phyloP scores from a whole-genome alignment of 2,329 filamentous ascomycete genomes.

The Trichoderma sp. region DNA sequence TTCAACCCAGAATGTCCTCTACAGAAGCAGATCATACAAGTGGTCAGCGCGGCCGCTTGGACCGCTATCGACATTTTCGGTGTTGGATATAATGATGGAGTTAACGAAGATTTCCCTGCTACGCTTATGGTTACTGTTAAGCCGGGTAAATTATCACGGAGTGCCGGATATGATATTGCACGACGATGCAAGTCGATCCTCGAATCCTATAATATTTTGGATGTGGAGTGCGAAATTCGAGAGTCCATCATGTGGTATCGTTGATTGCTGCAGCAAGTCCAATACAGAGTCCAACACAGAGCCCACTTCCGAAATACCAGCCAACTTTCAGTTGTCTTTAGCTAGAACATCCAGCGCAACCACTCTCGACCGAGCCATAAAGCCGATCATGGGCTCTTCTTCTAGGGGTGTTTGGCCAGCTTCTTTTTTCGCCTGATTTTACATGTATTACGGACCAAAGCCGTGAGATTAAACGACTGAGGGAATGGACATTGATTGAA shows the following conservation, averaged over 20 bases:
- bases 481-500: background rate
- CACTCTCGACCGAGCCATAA: background rate
- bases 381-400: background rate
- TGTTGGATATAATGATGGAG: background rate
- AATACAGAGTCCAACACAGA: background rate
- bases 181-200: background rate
- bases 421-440: background rate
- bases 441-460: background rate
- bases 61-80: background rate
- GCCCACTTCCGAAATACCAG: background rate
- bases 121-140: background rate
- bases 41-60: background rate
- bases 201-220: background rate
- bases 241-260: no score
- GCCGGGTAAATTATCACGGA: background rate
- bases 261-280: background rate
- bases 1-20: no score
- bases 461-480: background rate
- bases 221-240: conserved; percentile 5
- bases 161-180: background rate
- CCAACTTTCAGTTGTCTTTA: background rate
- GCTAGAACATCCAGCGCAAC: background rate
- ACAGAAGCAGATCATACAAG: background rate
- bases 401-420: background rate
- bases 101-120: background rate